phyloP scores from a whole-genome alignment of 306 rosid species.

The Cucurbita pepo region DNA sequence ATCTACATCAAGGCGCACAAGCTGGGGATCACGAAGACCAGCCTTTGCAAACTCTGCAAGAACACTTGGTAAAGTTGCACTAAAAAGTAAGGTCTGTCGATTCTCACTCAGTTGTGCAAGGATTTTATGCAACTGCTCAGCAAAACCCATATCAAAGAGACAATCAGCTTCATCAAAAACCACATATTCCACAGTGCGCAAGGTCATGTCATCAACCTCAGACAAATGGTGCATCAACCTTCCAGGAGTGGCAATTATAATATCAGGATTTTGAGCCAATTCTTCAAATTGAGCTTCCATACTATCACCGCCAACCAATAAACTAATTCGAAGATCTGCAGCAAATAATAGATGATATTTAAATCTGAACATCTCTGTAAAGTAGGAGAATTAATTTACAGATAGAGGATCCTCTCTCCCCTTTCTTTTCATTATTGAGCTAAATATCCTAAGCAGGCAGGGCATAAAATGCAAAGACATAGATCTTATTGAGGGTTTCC shows the following conservation, averaged over 20 bases:
- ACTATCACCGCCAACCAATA: conserved; percentile 91
- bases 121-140: conserved; percentile 73
- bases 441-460: neutral
- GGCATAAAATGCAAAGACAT: neutral
- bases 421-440: neutral
- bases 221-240: conserved; percentile 92
- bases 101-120: conserved; percentile 68
- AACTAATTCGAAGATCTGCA: conserved; percentile 71
- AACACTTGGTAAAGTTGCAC: conserved; percentile 84
- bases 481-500: neutral
- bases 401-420: neutral
- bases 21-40: conserved; percentile 81
- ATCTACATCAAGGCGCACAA: conserved; percentile 74
- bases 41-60: conserved; percentile 98
- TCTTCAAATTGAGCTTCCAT: conserved; percentile 90
- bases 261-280: conserved; percentile 64
- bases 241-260: conserved; percentile 91
- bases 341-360: neutral
- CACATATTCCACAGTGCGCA: conserved; percentile 74
- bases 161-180: conserved; percentile 88
- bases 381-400: neutral
- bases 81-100: conserved; percentile 79
- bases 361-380: neutral
- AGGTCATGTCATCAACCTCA: conserved; percentile 76
- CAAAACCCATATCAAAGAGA: conserved; percentile 79